phyloP scores from a whole-genome alignment of 768 basidiomycete species.

The Russula compacta region DNA sequence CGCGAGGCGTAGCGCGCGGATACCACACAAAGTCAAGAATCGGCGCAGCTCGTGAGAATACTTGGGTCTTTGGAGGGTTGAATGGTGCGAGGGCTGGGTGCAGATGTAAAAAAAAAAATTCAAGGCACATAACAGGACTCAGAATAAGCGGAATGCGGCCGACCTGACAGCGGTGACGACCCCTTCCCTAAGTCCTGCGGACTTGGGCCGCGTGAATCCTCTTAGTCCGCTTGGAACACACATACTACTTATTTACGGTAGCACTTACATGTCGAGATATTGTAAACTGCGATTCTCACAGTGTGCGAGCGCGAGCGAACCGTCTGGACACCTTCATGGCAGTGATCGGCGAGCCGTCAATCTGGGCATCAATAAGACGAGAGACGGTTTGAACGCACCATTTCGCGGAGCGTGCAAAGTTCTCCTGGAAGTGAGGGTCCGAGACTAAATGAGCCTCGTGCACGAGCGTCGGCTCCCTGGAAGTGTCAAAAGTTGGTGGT shows the following conservation, averaged over 20 bases:
- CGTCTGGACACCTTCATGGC: conserved; percentile 62
- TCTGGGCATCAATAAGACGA: not conserved
- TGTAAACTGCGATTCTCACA: conserved; percentile 66
- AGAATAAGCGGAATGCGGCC: not conserved
- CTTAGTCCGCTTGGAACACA: not conserved
- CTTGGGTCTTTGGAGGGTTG: not conserved
- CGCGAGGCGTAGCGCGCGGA: conserved; percentile 53
- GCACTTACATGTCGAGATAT: conserved; percentile 40
- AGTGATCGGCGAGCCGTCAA: not conserved
- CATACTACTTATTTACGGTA: not conserved
- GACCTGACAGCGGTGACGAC: conserved; percentile 2
- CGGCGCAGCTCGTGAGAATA: conserved; percentile 50
- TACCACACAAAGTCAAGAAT: conserved; percentile 82
- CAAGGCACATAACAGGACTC: not conserved
- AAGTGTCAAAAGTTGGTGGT: conserved; percentile 14
- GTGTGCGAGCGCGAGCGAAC: conserved; percentile 53
- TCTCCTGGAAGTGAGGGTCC: conserved; percentile 9
- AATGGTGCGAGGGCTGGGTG: not conserved
- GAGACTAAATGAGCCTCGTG: not conserved
- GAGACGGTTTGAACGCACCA: conserved; percentile 10
- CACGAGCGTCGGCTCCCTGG: conserved; percentile 3
- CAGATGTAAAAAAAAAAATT: no score
- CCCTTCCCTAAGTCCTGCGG: conserved; percentile 1
- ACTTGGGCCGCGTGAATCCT: not conserved
- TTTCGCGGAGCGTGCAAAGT: conserved; percentile 21